Conservation (phyloP, 768 basidiomycete genomes). For the Imleria badia region DNA sequence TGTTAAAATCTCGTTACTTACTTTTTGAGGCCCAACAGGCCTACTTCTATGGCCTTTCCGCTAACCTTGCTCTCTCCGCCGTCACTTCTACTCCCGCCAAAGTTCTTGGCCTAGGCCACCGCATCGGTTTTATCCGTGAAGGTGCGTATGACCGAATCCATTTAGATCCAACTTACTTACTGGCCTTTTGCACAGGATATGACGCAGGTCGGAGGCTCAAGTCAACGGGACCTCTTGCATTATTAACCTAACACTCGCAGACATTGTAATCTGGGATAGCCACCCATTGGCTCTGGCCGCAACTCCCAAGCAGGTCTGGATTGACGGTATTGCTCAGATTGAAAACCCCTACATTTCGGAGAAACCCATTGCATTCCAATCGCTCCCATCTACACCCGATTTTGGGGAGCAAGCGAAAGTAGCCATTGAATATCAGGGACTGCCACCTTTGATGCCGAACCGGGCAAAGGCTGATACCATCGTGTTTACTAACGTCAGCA, state of each 20-base stretch:
- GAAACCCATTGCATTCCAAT: conserved; percentile 59
- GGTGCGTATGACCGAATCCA: conserved; percentile 33
- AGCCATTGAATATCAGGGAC: conserved; percentile 63
- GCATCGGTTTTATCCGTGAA: conserved; percentile 61
- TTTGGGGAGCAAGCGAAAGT: conserved; percentile 63
- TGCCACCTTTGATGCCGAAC: conserved; percentile 59
- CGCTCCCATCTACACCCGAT: conserved; percentile 52
- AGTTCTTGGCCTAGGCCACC: conserved; percentile 70
- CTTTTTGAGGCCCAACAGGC: conserved; percentile 64
- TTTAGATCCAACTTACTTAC: background rate
- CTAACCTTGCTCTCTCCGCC: conserved; percentile 64
- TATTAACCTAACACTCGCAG: conserved; percentile 33
- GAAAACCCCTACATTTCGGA: conserved; percentile 41
- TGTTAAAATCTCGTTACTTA: conserved; percentile 55
- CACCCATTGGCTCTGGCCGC: conserved; percentile 79
- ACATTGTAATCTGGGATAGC: conserved; percentile 73
- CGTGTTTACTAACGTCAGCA: conserved; percentile 64
- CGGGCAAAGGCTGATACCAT: conserved; percentile 40
- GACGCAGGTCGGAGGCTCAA: conserved; percentile 54
- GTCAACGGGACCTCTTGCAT: background rate
- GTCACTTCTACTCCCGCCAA: conserved; percentile 73
- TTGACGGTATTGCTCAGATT: conserved; percentile 80
- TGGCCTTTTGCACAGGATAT: conserved; percentile 43
- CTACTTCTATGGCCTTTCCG: conserved; percentile 68
- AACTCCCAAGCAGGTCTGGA: conserved; percentile 77